A percentile compares a stretch with the other conserved stretches of the same genome.
Conservation (phyloP, 139 green algal species). For the Chlamydomonas urium region DNA sequence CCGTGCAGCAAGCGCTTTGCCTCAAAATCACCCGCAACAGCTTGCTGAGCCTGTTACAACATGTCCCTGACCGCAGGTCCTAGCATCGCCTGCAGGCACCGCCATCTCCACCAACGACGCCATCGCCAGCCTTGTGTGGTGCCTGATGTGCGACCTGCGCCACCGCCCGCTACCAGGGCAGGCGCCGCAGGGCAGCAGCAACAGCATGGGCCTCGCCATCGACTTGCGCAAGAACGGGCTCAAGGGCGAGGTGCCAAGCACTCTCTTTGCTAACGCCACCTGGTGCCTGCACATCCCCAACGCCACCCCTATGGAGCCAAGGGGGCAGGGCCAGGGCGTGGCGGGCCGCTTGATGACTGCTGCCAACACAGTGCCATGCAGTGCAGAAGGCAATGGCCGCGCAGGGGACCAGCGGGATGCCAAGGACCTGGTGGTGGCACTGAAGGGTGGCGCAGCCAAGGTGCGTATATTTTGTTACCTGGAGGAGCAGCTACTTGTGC, state of each 20-base stretch:
- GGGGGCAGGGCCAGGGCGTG: background rate
- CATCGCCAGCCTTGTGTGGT: constrained; percentile 25
- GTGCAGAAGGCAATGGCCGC: background rate
- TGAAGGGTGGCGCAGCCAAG: background rate
- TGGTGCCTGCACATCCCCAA: constrained; percentile 10
- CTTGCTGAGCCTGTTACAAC: too few relatives aligned
- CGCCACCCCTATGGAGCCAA: background rate
- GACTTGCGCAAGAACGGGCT: constrained; percentile 32
- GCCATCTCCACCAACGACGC: constrained; percentile 40
- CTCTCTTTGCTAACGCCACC: constrained; percentile 7
- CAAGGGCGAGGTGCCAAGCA: background rate
- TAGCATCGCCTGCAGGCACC: background rate
- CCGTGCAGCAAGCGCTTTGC: too few relatives aligned
- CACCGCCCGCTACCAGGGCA: constrained; percentile 10
- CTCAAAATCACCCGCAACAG: too few relatives aligned
- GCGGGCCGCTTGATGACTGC: background rate
- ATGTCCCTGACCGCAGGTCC: too few relatives aligned
- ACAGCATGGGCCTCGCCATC: constrained; percentile 27
- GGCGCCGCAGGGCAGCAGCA: constrained; percentile 1
- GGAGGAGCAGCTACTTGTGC: too few relatives aligned
- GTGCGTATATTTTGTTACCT: background rate
- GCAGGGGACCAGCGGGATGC: too few relatives aligned
- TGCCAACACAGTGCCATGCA: background rate
- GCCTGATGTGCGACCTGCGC: constrained; percentile 24
- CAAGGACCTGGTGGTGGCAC: background rate